These are phyloP conservation scores for Cryptococcus maquisensis DNA, from an alignment of 1,284 basidiomycete species.

Conservation along the genomic window DNA sequence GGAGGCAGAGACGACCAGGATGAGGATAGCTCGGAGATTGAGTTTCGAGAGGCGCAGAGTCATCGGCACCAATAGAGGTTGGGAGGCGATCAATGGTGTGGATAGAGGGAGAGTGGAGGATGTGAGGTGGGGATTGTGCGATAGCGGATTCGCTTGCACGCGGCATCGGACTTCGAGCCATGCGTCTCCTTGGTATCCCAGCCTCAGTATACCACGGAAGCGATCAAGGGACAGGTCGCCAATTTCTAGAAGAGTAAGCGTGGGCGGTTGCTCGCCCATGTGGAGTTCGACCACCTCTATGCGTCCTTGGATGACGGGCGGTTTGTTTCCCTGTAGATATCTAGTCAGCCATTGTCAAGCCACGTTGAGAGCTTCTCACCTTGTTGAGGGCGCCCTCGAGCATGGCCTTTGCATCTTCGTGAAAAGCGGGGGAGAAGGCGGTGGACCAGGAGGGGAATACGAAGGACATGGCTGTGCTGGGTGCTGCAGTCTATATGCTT, in stretches of 20 bases:
- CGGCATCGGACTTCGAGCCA: constrained; percentile 93
- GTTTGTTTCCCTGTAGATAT: constrained; percentile 69
- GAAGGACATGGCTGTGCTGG: constrained; percentile 70
- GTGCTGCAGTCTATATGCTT: too few relatives aligned
- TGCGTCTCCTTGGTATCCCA: constrained; percentile 94
- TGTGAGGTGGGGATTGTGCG: constrained; percentile 78
- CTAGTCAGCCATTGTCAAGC: background rate
- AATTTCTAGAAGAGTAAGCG: constrained; percentile 95
- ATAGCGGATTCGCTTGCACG: constrained; percentile 62
- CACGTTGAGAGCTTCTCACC: constrained; percentile 26
- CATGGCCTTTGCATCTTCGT: constrained; percentile 88
- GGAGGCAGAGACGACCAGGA: constrained; percentile 91
- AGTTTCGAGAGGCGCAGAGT: constrained; percentile 92
- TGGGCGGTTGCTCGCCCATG: constrained; percentile 98
- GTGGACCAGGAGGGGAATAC: constrained; percentile 89
- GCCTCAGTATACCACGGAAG: constrained; percentile 93
- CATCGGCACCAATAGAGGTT: constrained; percentile 96
- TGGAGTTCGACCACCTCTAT: constrained; percentile 96
- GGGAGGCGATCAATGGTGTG: constrained; percentile 79
- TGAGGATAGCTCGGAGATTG: constrained; percentile 90
- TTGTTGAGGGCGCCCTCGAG: constrained; percentile 94
- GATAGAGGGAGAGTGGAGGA: constrained; percentile 66
- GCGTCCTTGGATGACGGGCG: constrained; percentile 93
- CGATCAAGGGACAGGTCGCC: constrained; percentile 93
- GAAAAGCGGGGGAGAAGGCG: constrained; percentile 86